Base-by-base conservation (phyloP, 805 yeast genomes). In the Candida succiphila region DNA sequence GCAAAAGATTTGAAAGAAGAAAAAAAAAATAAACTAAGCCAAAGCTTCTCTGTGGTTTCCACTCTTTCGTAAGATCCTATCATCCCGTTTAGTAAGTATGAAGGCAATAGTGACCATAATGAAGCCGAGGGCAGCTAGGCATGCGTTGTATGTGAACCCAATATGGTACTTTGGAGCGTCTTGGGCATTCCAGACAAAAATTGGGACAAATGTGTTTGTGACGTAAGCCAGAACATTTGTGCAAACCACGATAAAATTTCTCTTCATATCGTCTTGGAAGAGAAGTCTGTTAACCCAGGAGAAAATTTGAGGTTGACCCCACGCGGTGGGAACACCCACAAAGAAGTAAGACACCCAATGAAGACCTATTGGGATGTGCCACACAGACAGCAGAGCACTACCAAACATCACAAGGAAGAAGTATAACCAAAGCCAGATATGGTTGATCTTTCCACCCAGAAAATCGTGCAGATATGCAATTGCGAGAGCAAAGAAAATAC, bases 291-390 rank as follows among this genome's bases (percentile, higher is more conserved):
- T 73, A 25, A 72, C 63, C 80, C 79, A 74, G 3, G 75, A 58
- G 38, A 65, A 72, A 12, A 72, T 67, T 41, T 67, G 61, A 3
- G 78, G 77, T 51, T 69, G 78, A 1, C 75, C 78, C 65, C 64
- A 64, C 3, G 67, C 45, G 1, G 66, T 54, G 8, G 75, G 74
- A 13, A 66, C 47, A 3, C 72, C 72, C 3, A 65, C 49, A 30
- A 71, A 39, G 41, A 63, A 70, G 46, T 69, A 75, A 12, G 65
- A 54, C 8, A 65, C 51, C 72, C 75, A 72, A 37, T 70, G 73
- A 25, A 64, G 59, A 2, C 68, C 69, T 10, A 42, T 48, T 2
- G 73, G 69, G 20, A 72, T 61, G 29, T 66, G 42, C 77, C 78
- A 74, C 10, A 41, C 51, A 0, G 73, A 60, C 30, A 71, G 51